A percentile compares a stretch with the other conserved stretches of the same genome.
phyloP scores from a whole-genome alignment of 768 basidiomycete genomes.

The Cystofilobasidium bisporidii region DNA sequence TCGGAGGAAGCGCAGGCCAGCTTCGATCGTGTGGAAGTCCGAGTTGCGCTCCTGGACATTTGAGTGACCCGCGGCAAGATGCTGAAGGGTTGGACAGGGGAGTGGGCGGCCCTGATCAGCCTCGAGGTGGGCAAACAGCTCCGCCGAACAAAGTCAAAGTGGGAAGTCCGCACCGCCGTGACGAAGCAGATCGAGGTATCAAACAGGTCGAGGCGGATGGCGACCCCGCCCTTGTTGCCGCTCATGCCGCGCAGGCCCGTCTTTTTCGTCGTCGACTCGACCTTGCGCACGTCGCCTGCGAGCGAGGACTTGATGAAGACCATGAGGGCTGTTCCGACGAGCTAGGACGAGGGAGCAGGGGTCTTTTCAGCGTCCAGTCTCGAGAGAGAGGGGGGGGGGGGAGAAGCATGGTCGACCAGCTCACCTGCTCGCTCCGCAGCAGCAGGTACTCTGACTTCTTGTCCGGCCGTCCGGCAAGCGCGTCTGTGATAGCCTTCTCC shows the following conservation, averaged over 20 bases:
- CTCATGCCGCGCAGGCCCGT: slow-evolving; percentile 66
- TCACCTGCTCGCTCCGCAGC: slow-evolving; percentile 82
- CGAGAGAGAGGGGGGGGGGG: not conserved
- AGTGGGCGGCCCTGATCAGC: too few species aligned
- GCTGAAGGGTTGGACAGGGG: slow-evolving; percentile 36
- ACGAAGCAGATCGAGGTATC: slow-evolving; percentile 91
- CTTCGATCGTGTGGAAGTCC: slow-evolving; percentile 79
- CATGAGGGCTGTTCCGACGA: slow-evolving; percentile 88
- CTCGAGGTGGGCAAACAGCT: too few species aligned
- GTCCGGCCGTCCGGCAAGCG: slow-evolving; percentile 60
- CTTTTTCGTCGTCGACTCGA: slow-evolving; percentile 85
- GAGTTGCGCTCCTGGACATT: slow-evolving; percentile 84
- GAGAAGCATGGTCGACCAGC: slow-evolving; percentile 9
- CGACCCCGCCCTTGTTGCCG: slow-evolving; percentile 94
- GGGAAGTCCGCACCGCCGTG: slow-evolving; percentile 48
- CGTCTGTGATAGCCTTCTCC: slow-evolving; percentile 72
- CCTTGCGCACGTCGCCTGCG: slow-evolving; percentile 71
- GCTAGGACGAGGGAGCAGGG: slow-evolving; percentile 44
- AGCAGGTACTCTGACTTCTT: slow-evolving; percentile 68
- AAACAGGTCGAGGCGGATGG: slow-evolving; percentile 80
- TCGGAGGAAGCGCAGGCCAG: slow-evolving; percentile 73
- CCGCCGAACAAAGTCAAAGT: too few species aligned
- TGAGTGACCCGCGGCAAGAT: slow-evolving; percentile 87
- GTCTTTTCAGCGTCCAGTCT: not conserved
- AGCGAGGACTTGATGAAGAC: slow-evolving; percentile 70